Base-by-base conservation (phyloP, 2,329 filamentous ascomycete genomes). In the Talaromyces pinophilus region DNA sequence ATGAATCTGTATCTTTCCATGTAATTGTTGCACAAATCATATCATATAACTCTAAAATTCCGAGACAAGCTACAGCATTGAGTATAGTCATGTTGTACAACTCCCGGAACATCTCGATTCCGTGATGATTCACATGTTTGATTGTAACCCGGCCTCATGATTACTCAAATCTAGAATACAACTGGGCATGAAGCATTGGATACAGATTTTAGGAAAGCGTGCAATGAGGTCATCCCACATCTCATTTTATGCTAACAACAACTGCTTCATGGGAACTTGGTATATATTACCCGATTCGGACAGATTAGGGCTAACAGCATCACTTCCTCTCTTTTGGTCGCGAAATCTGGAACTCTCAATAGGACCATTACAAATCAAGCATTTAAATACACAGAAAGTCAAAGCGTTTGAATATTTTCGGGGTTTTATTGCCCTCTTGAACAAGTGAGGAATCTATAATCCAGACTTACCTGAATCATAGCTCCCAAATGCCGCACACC, bases 31-130 rank as follows among this genome's bases (percentile, higher is more conserved):
- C 48, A 55, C 48, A 42, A 25, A 15, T 11, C 17, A 35, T 2
- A 11, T 22, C 8, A 8, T 25, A 4, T 22, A 7, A 17, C 11
- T 8, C 13, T 19, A 57, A 55, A 40, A 11, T 38, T 57, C 54
- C 33, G 30, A 57, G 54, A 48, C 28, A 33, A 38, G 35, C 4
- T 15, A 42, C 15, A 33, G 28, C 10, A 50, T 35, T 55, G 13
- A 42, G 61, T 44, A 63, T 54, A 35, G 48, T 55, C 38, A 28
- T 33, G 61, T 63, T 33, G 61, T 40, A 63, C 61, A 54, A 55
- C 28, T 10, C 3, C n/a, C 30, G 59, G 42, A 50, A 50, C 11
- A 38, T 50, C 15, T 30, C 17, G 33, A 13, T 25, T 19, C 28
- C 54, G 5, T 38, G n/a, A 55, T 55, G 50, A 17, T 57, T 57